Base-by-base conservation (phyloP, 305 asterid species). In the Solanum chacoense region DNA sequence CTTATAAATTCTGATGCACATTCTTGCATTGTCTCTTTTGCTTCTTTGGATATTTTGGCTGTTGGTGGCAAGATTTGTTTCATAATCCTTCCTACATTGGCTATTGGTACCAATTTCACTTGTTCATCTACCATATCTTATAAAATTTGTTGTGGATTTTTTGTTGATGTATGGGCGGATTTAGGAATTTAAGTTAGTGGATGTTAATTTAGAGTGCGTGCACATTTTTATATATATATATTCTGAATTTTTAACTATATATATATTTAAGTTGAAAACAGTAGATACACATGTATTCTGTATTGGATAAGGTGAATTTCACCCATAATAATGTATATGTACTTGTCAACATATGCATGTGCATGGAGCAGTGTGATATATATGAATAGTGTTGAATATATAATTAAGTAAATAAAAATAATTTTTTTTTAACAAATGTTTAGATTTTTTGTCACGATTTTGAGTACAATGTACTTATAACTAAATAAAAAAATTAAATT, bases 41-140 rank as follows among this genome's bases (percentile, higher is more conserved):
- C 95, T 85, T 96, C 98, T 90, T 93, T 96, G 0, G 98, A 95
- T 42, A 96, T 90, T 91, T 95, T 96, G 4, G 98, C 98, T 9
- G 89, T 92, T 10, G 94, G 89, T 32, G 98, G 98, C 59, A 96
- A 91, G 90, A 92, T 92, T 77, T 92, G 94, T 91, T 93, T 96
- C 98, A 96, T 96, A 40, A 96, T 94, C 90, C 98, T 78, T 24
- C 98, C 98, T 0, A 95, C 95, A 86, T 96, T 96, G 4, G 98
- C 98, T 24, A 96, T 94, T 8, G 98, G 98, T 31, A 89, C 65
- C 34, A 89, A 90, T 31, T 94, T 92, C 91, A 94, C 88, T 18
- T 90, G 93, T 65, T 93, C 94, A 14, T 89, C 92, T 71, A 90
- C 94, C n/a, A 67, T 67, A 18, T 18, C 88, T 20, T 42, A 28